Conservation (phyloP, 192 early-diverging fungal species). For the Umbelopsis ramanniana region DNA sequence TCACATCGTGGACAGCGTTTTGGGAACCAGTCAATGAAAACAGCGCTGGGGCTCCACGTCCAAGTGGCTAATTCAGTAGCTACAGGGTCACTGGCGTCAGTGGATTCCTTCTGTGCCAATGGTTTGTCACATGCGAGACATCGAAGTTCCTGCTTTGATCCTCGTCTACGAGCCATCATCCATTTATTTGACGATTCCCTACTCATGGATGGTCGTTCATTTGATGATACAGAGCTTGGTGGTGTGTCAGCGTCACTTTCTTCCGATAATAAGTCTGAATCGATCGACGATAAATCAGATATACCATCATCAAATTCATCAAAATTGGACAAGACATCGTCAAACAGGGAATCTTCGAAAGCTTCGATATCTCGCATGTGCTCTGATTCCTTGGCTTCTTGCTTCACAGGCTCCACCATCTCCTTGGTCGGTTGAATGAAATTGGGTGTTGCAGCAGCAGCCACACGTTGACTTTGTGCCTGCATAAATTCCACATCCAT, state of each 20-base stretch:
- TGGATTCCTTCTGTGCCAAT: conserved; percentile 17
- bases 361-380: conserved; percentile 12
- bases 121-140: conserved; percentile 34
- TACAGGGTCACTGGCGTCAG: conserved; percentile 15
- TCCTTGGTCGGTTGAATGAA: not conserved
- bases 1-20: conserved; percentile 37
- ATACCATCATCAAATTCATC: conserved; percentile 33
- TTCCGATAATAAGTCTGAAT: conserved; percentile 26
- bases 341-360: conserved; percentile 10
- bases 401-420: not conserved
- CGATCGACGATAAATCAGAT: conserved; percentile 32
- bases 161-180: conserved; percentile 10
- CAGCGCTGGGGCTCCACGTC: conserved; percentile 36
- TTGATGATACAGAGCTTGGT: conserved; percentile 5
- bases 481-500: conserved; percentile 31
- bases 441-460: not conserved
- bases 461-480: conserved; percentile 1
- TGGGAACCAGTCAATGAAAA: conserved; percentile 26
- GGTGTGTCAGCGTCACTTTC: conserved; percentile 18
- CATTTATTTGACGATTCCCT: conserved; percentile 3
- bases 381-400: conserved; percentile 10
- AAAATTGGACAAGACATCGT: conserved; percentile 18
- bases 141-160: conserved; percentile 25
- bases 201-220: conserved; percentile 13
- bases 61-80: conserved; percentile 34